Base-by-base conservation (phyloP, 768 basidiomycete species). In the Amanita thiersii region DNA sequence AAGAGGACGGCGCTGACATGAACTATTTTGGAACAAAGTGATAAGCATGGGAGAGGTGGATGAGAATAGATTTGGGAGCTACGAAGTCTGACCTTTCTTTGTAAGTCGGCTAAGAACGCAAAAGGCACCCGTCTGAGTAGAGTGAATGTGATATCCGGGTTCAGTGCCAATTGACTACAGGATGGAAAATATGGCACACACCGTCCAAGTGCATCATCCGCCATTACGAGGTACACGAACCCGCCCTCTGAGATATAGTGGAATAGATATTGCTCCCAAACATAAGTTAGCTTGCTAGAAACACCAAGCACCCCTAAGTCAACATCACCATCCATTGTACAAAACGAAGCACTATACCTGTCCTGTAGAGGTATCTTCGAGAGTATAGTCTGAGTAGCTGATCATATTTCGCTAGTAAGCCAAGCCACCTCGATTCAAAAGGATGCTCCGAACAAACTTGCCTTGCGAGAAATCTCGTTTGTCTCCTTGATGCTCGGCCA, bases 321-420 rank as follows among this genome's bases (percentile, higher is more conserved):
- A 17, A 31, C 20, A 29, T 29, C 31, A 17, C 25, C 32, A 12
- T 14, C 29, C 15, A 23, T 12, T 34, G 4, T n/a, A 21, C 21
- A 37, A 8, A 28, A 19, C 30, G 4, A 15, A 35, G 33, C n/a
- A 7, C 64, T 57, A 49, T 70, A 78, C 61, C 73, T 77, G 57
- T 86, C 78, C 56, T 90, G 90, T 3, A 89, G 92, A 1, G 94
- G 92, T 56, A 99, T 97, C 71, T 93, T 94, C 34, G 82, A 83
- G 26, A 99, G 69, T 50, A 98, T 96, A 1, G 83, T 89, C 53
- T 88, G 79, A 1, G 82, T 85, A 12, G 88, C 88, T 88, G 50
- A 12, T 10, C 6, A 20, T 15, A 3, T 10, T 8, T 5, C 31
- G 24, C 25, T 23, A 19, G 30, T 17, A 14, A 19, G 18, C 17